These are phyloP conservation scores for carrot (Daucus carota) DNA, from an alignment of 129 eudicot genomes.

Conservation along the genomic window DH1_v3.0 NC_030386.2:35376501-35377000, in stretches of 20 bases:
- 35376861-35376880: not conserved
- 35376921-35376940: constrained; percentile 11
- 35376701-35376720: not conserved
- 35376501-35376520: constrained; percentile 62
- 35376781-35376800: not conserved
- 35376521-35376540: constrained; percentile 98
- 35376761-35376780: not conserved
- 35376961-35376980: constrained; percentile 72
- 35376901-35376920: not conserved
- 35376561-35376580: constrained; percentile 94
- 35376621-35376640: constrained; percentile 75
- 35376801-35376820: not conserved
- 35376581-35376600: constrained; percentile 88
- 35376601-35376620: constrained; percentile 86
- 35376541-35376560: constrained; percentile 91
- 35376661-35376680: not conserved
- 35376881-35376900: not conserved
- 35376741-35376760: not conserved
- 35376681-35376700: not conserved
- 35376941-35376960: constrained; percentile 68
- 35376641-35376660: constrained; percentile 78
- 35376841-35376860: not conserved
- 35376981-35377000: constrained; percentile 97
- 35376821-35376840: not conserved
- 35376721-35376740: not conserved